A percentile compares a stretch with the other conserved stretches of the same genome.
phyloP scores from a whole-genome alignment of 345 rosid species.

The Hibiscus syriacus region DNA sequence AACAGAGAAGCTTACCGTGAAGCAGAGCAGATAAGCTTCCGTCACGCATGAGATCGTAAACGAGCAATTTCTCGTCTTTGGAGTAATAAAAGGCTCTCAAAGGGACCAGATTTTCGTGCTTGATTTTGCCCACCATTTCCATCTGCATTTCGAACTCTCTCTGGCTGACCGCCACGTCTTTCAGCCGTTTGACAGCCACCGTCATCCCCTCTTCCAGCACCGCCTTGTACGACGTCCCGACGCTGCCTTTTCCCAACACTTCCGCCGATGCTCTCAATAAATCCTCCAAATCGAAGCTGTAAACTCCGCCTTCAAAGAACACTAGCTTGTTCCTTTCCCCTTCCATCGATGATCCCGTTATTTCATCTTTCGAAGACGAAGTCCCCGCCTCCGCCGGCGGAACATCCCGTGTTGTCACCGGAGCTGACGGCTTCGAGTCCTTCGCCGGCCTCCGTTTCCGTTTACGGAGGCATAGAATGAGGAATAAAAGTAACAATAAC shows the following conservation, averaged over 20 bases:
- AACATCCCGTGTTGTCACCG: conserved; percentile 18
- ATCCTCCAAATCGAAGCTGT: conserved; percentile 89
- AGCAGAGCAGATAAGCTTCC: conserved; percentile 93
- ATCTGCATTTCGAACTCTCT: conserved; percentile 76
- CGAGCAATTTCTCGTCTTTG: conserved; percentile 92
- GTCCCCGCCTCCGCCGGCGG: conserved; percentile 43
- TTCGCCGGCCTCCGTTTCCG: conserved; percentile 26
- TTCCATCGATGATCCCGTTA: conserved; percentile 55
- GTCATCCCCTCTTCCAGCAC: conserved; percentile 95
- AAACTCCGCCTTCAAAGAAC: conserved; percentile 78
- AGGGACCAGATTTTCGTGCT: conserved; percentile 74
- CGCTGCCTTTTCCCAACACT: conserved; percentile 91
- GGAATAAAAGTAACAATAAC: conserved; percentile 36
- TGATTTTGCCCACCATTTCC: conserved; percentile 67
- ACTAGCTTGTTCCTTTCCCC: conserved; percentile 83
- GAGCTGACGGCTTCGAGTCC: conserved; percentile 29
- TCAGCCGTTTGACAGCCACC: conserved; percentile 84
- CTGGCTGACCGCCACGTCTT: conserved; percentile 70
- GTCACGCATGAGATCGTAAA: conserved; percentile 70
- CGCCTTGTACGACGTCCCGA: conserved; percentile 94
- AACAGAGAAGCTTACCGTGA: conserved; percentile 49
- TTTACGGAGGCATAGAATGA: conserved; percentile 45
- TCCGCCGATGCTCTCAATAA: conserved; percentile 90
- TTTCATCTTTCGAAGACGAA: conserved; percentile 83
- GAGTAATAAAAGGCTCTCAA: conserved; percentile 81